phyloP scores from a whole-genome alignment of 2,329 filamentous ascomycete genomes.

The Sphaerostilbella broomeana region DNA sequence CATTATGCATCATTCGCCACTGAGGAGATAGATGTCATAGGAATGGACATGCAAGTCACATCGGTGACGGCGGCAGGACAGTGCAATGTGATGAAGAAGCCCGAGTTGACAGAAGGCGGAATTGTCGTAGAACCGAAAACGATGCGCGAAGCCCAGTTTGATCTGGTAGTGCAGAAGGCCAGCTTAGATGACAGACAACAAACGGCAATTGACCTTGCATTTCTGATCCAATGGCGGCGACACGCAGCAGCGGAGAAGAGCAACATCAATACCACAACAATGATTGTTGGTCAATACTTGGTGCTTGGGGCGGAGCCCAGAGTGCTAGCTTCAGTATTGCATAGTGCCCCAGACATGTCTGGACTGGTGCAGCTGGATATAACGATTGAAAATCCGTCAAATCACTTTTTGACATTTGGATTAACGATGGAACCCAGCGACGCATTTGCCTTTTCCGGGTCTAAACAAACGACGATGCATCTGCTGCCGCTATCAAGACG shows the following conservation, averaged over 20 bases:
- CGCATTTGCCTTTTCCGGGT: conserved; percentile 85
- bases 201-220: conserved; percentile 64
- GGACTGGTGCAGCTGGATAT: conserved; percentile 42
- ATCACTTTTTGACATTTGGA: conserved; percentile 90
- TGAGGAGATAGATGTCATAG: conserved; percentile 59
- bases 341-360: conserved; percentile 29
- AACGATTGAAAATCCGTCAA: conserved; percentile 87
- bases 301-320: conserved; percentile 81
- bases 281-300: conserved; percentile 73
- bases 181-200: conserved; percentile 76
- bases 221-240: conserved; percentile 74
- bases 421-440: conserved; percentile 88
- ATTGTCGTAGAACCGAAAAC: conserved; percentile 56
- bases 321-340: conserved; percentile 59
- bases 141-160: conserved; percentile 66
- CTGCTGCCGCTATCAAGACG: conserved; percentile 75
- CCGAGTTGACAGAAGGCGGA: conserved; percentile 35
- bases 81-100: conserved; percentile 42
- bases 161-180: conserved; percentile 66
- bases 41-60: conserved; percentile 56
- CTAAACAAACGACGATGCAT: conserved; percentile 74
- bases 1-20: conserved; percentile 70
- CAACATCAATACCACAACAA: conserved; percentile 53
- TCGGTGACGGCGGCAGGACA: conserved; percentile 55
- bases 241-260: conserved; percentile 21